Evolutionary conservation across 2,329 filamentous ascomycete species (phyloP).

Genomic region (Alternaria infectoria): DNA sequence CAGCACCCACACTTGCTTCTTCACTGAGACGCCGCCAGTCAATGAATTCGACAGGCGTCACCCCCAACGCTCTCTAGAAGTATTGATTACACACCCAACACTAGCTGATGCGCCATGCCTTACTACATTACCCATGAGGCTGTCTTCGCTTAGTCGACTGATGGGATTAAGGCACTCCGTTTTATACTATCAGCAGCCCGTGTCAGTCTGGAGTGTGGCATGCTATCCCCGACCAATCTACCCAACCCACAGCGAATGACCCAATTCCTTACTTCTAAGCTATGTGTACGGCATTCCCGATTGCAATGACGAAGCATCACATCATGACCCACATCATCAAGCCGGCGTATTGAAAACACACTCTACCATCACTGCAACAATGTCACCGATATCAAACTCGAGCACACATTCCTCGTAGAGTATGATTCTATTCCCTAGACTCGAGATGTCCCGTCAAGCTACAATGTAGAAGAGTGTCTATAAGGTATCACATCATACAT

Average conservation of each 20-base stretch:
- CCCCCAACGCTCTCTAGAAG: not conserved
- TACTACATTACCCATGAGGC: rapidly evolving
- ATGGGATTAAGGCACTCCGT: too few species aligned
- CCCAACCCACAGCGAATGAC: not conserved
- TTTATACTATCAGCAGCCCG: too few species aligned
- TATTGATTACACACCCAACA: too few species aligned
- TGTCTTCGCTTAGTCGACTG: too few species aligned
- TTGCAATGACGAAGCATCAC: not conserved
- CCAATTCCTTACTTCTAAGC: not conserved
- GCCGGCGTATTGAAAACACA: not conserved
- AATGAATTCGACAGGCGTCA: not conserved
- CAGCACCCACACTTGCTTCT: too few species aligned
- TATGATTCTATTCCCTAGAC: not conserved
- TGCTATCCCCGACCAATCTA: too few species aligned
- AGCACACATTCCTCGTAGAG: not conserved
- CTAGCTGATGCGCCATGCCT: too few species aligned
- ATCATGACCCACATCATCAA: not conserved
- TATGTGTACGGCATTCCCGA: not conserved
- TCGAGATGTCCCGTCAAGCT: not conserved
- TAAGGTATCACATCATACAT: not conserved
- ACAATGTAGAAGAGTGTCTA: not conserved
- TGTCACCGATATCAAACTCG: not conserved
- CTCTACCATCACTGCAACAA: not conserved
- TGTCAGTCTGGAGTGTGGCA: too few species aligned
- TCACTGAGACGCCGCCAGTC: not conserved